Evolutionary conservation across 768 basidiomycete genomes (phyloP).

Genomic region (Podaxis carcinomalis): DNA sequence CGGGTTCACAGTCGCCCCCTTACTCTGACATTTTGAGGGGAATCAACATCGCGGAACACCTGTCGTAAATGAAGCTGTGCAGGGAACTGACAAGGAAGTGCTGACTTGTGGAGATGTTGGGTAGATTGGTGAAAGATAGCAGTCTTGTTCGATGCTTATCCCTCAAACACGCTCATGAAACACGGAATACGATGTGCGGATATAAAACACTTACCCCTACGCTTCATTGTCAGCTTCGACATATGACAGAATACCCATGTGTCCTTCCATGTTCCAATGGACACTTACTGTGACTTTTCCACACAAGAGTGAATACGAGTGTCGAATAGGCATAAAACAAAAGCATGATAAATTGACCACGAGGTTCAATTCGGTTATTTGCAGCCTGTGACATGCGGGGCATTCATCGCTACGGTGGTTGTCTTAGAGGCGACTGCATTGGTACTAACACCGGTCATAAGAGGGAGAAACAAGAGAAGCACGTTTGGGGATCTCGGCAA

Average conservation of each 20-base stretch:
- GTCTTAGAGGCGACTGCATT: neutral
- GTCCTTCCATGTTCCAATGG: neutral
- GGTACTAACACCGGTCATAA: neutral
- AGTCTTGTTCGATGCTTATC: neutral
- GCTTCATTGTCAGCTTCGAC: neutral
- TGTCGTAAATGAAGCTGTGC: neutral
- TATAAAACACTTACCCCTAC: neutral
- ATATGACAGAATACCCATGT: no score
- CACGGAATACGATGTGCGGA: neutral
- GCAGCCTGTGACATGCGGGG: neutral
- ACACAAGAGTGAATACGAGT: neutral
- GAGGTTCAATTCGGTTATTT: neutral
- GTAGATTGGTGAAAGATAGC: neutral
- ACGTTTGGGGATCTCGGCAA: neutral
- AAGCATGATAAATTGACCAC: neutral
- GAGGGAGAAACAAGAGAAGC: neutral
- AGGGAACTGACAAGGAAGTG: neutral
- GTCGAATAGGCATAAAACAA: neutral
- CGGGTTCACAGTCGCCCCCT: neutral
- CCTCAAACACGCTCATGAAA: neutral
- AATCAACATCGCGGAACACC: neutral
- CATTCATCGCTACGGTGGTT: neutral
- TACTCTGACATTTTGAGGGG: neutral
- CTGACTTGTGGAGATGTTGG: neutral
- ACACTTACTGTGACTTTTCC: neutral